These are phyloP conservation scores for Sporothrix inflata DNA, from an alignment of 2,329 filamentous ascomycete genomes.

Conservation along the genomic window DNA sequence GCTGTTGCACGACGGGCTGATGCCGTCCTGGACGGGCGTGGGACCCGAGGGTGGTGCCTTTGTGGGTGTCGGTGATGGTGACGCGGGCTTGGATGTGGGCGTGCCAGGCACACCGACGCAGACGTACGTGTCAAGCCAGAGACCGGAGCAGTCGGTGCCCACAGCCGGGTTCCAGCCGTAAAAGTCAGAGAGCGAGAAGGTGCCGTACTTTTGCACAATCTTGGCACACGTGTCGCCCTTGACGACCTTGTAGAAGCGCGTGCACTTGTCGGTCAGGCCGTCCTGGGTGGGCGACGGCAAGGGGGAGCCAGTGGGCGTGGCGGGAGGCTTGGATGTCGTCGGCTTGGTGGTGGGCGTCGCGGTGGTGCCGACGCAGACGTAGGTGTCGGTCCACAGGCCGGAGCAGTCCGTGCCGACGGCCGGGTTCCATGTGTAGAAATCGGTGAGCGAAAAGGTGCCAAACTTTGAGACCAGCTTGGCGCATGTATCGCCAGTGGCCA, in stretches of 20 bases:
- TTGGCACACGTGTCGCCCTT: slow-evolving; percentile 29
- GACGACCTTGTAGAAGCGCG: slow-evolving; percentile 29
- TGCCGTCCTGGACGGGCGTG: slow-evolving; percentile 5
- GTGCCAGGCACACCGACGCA: slow-evolving; percentile 38
- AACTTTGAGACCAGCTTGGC: slow-evolving; percentile 7
- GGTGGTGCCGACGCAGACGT: slow-evolving; percentile 42
- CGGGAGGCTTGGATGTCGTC: neutral
- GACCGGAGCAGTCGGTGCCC: slow-evolving; percentile 29
- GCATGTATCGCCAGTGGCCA: slow-evolving; percentile 12
- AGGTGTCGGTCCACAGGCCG: slow-evolving; percentile 29
- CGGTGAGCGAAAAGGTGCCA: slow-evolving; percentile 10
- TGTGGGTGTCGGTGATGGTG: neutral
- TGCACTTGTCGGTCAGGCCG: slow-evolving; percentile 30
- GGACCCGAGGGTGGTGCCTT: neutral
- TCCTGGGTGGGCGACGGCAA: slow-evolving; percentile 23
- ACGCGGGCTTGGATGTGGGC: slow-evolving; percentile 41
- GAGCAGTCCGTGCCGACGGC: slow-evolving; percentile 30
- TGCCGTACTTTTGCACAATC: slow-evolving; percentile 27
- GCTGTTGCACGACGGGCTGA: slow-evolving; percentile 7
- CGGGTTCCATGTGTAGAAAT: slow-evolving; percentile 34
- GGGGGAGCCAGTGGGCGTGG: neutral
- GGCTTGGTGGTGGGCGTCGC: neutral
- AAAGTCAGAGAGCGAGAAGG: slow-evolving; percentile 29
- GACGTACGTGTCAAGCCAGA: slow-evolving; percentile 30
- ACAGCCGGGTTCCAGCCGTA: slow-evolving; percentile 33